Conservation (phyloP, 192 early-diverging fungal genomes). For the Funneliformis mosseae region DNA sequence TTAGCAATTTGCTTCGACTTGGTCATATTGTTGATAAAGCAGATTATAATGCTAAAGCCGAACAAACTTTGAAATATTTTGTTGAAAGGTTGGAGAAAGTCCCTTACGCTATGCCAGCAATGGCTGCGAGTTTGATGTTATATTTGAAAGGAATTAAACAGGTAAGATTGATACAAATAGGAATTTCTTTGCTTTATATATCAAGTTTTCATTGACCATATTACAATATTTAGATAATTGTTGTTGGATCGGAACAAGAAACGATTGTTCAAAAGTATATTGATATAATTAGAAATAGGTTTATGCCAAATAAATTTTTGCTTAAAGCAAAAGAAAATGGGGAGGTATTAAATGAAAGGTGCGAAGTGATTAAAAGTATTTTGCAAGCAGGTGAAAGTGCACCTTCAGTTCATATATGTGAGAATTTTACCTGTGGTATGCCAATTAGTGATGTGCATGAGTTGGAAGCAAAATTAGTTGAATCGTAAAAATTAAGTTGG, state of each 20-base stretch:
- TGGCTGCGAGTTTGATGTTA: constrained; percentile 43
- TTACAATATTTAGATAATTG: constrained; percentile 35
- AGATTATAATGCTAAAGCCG: constrained; percentile 39
- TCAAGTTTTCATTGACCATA: background rate
- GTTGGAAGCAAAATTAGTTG: constrained; percentile 29
- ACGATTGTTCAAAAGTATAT: constrained; percentile 36
- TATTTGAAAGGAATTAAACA: constrained; percentile 47
- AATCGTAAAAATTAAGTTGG: background rate
- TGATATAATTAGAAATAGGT: constrained; percentile 33
- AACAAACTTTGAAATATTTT: constrained; percentile 41
- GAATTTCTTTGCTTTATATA: background rate
- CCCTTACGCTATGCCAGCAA: constrained; percentile 49
- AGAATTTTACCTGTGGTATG: constrained; percentile 57
- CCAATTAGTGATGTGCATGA: constrained; percentile 45
- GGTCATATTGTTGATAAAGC: constrained; percentile 41
- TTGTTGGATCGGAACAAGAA: constrained; percentile 34
- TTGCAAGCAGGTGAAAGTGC: constrained; percentile 19
- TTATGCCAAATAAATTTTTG: constrained; percentile 49
- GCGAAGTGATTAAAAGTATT: constrained; percentile 35
- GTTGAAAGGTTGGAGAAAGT: constrained; percentile 31
- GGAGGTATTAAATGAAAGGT: constrained; percentile 32
- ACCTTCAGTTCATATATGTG: constrained; percentile 51
- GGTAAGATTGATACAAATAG: constrained; percentile 32
- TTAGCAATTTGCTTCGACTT: constrained; percentile 57
- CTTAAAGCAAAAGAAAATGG: constrained; percentile 8